phyloP scores from a whole-genome alignment of 75 land plant species.

The Pinus taeda region DNA sequence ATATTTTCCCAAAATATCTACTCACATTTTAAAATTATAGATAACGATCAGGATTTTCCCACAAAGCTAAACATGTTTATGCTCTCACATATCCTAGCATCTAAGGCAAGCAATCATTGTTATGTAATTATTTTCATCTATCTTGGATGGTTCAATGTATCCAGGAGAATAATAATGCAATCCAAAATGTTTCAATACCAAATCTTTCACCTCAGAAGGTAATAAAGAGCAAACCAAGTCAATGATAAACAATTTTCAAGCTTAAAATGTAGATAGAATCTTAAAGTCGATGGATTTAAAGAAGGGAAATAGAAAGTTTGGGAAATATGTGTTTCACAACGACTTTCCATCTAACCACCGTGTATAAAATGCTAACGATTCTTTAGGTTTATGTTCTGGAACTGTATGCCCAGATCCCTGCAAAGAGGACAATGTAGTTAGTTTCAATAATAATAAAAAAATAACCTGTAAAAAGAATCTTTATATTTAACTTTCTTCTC shows the following conservation, averaged over 20 bases:
- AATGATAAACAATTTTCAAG: neutral
- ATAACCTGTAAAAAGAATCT: too few relatives aligned
- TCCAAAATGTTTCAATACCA: neutral
- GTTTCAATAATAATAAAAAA: neutral
- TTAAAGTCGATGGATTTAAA: neutral
- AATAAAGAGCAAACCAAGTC: neutral
- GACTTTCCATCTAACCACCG: slow-evolving; percentile 50
- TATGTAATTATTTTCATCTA: too few relatives aligned
- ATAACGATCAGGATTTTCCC: too few relatives aligned
- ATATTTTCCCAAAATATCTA: too few relatives aligned
- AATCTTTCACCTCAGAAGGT: neutral
- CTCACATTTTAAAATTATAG: too few relatives aligned
- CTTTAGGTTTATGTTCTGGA: slow-evolving; percentile 85
- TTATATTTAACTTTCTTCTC: too few relatives aligned
- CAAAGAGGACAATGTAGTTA: neutral
- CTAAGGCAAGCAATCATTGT: too few relatives aligned
- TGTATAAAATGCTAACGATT: slow-evolving; percentile 62
- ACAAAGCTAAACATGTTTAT: too few relatives aligned
- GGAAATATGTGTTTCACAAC: slow-evolving; percentile 15
- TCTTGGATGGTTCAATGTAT: too few relatives aligned
- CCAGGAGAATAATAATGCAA: too few relatives aligned
- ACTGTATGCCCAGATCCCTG: slow-evolving; percentile 95
- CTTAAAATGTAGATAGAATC: neutral
- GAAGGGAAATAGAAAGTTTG: neutral
- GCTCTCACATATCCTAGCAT: too few relatives aligned